Evolutionary conservation across 139 green algal species (phyloP), one percentile per base, ranked within the genome.

Genomic region (Yamagishiella unicocca): DNA sequence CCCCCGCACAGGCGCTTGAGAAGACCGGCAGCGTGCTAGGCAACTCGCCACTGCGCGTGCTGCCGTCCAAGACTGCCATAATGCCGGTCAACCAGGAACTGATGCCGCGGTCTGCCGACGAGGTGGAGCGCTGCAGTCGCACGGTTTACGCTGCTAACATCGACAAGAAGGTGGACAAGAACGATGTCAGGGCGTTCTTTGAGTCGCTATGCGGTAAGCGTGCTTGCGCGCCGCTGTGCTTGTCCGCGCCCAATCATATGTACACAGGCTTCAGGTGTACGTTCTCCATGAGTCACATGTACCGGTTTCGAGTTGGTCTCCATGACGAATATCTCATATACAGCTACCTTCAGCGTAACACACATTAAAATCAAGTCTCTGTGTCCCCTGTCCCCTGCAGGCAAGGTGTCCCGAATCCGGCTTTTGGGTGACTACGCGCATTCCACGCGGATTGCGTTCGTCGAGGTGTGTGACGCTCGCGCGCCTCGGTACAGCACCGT

Each of bases 101-200:
- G 37, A 94, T 97, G 89, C 95, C 95, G 7, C 89, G 90, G 53
- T 91, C 81, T 2, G 43, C 83, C 21, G 88, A 94, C 53, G 91
- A 94, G 83, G 50, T 92, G 46, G 90, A 93, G 88, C 90, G 90
- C 67, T 92, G 89, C 89, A 85, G 67, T 45, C 66, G 88, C 58
- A 99, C 97, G 2, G 95, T 99, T 25, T 99, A 99, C 85, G 96
- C 96, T n/a, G 96, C 96, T 68, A 99, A 99, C 92, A 97, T 99
- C 37, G 96, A 99, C 89, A 96, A 96, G 71, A 94, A 96, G 73
- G 85, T 92, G 24, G 83, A 92, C 67, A 82, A 85, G 22, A 85
- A 90, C 55, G 94, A 96, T 75, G 92, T 99, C 22, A 84, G 91
- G 43, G 82, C 89, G 17, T 99, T 99, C 87, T 99, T 99, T 82